phyloP scores from a whole-genome alignment of 495 filamentous ascomycete species.

The Hapsidospora chrysogenum region DNA sequence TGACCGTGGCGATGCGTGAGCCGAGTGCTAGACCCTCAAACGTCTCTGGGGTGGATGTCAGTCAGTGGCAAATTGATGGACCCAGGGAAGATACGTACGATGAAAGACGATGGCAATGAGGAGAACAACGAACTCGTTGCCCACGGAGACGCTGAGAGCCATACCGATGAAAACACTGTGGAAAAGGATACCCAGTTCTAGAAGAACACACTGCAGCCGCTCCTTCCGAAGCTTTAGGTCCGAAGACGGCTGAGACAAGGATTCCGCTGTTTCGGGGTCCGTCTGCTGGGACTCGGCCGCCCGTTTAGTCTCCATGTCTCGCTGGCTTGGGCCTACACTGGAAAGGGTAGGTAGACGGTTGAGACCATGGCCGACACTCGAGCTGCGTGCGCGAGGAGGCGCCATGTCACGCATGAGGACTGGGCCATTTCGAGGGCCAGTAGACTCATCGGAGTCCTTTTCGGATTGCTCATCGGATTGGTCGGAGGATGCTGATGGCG shows the following conservation, averaged over 20 bases:
- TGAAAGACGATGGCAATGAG: conserved; percentile 48
- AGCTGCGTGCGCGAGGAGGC: background rate
- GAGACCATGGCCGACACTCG: background rate
- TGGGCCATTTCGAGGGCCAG: background rate
- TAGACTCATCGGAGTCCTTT: background rate
- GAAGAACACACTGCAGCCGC: conserved; percentile 38
- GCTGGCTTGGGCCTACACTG: too few species aligned
- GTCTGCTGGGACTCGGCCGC: background rate
- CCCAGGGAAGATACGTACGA: conserved; percentile 8
- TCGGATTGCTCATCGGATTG: background rate
- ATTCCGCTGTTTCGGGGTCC: too few species aligned
- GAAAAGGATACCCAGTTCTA: conserved; percentile 48
- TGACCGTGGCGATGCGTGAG: conserved; percentile 28
- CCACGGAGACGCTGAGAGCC: conserved; percentile 42
- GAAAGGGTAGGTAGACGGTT: background rate
- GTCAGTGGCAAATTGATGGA: background rate
- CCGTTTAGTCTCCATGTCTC: background rate
- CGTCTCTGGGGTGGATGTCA: conserved; percentile 9
- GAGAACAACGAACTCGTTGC: conserved; percentile 41
- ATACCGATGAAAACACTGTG: conserved; percentile 52
- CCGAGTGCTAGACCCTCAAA: conserved; percentile 38
- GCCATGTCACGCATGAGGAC: background rate
- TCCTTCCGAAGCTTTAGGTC: background rate
- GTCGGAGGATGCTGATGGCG: background rate
- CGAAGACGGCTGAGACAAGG: background rate